A percentile compares a stretch with the other conserved stretches of the same genome.
phyloP scores from a whole-genome alignment of 495 filamentous ascomycete species.

The Antarctomyces pellizariae region DNA sequence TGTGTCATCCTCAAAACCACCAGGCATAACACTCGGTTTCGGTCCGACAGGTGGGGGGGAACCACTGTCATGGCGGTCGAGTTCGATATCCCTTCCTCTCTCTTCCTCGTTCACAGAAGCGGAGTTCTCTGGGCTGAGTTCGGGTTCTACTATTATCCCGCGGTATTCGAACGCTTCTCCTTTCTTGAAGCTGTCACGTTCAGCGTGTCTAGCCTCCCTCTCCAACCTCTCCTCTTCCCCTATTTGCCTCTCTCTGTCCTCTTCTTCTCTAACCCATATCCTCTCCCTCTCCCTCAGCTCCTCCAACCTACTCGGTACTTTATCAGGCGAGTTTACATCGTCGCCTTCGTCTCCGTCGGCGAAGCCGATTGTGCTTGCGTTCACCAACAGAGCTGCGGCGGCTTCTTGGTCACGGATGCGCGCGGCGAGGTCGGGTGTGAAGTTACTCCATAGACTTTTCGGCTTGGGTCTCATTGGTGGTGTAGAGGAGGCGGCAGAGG shows the following conservation, averaged over 20 bases:
- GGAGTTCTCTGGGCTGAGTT: conserved; percentile 2
- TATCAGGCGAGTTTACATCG: no score
- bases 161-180: conserved; percentile 5
- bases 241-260: conserved; percentile 17
- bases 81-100: background rate
- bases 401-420: no score
- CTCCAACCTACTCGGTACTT: no score
- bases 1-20: conserved; percentile 31
- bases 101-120: background rate
- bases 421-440: no score
- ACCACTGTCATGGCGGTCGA: background rate
- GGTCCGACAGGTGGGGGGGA: conserved; percentile 7
- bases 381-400: no score
- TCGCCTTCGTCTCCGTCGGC: no score
- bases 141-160: conserved; percentile 7
- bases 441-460: no score
- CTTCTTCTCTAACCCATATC: no score
- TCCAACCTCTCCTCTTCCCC: conserved; percentile 13
- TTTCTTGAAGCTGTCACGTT: conserved; percentile 1
- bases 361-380: no score
- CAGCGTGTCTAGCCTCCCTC: conserved; percentile 10
- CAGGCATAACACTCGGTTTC: conserved; percentile 16
- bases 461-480: no score
- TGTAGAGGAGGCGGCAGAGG: no score
- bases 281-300: no score